These are phyloP conservation scores for Fragosphaeria purpurea DNA, from an alignment of 2,329 filamentous ascomycete species.

Conservation along the genomic window DNA sequence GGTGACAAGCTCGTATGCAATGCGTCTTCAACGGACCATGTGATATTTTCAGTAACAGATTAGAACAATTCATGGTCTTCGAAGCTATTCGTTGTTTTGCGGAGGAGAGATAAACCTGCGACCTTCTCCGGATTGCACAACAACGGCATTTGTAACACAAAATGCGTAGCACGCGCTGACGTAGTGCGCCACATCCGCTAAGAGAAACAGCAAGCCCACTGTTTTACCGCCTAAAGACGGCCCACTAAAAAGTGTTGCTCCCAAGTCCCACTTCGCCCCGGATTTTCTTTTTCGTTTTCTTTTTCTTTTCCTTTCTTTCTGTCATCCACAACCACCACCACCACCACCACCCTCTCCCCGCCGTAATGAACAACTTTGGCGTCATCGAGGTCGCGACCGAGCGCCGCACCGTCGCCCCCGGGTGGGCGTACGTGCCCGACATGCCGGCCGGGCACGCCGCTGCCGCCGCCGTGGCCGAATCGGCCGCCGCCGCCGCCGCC, in stretches of 20 bases:
- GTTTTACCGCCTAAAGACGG: background rate
- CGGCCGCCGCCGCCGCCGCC: constrained; percentile 16
- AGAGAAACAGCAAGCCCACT: too few species aligned
- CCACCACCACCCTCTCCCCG: background rate
- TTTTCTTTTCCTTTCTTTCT: background rate
- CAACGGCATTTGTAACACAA: too few species aligned
- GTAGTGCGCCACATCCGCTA: too few species aligned
- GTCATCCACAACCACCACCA: background rate
- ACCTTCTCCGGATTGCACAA: too few species aligned
- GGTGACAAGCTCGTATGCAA: too few species aligned
- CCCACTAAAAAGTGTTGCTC: background rate
- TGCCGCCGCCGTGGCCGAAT: constrained; percentile 31
- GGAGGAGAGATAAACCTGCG: too few species aligned
- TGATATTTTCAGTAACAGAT: too few species aligned
- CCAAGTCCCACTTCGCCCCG: background rate
- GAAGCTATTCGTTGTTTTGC: too few species aligned
- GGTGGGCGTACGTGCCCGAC: constrained; percentile 88
- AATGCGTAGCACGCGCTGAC: too few species aligned
- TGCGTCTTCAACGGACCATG: too few species aligned
- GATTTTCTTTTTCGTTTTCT: too few species aligned
- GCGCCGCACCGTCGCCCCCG: constrained; percentile 61
- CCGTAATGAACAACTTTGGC: constrained; percentile 55
- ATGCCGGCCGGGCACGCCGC: constrained; percentile 45
- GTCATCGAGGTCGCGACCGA: constrained; percentile 73
- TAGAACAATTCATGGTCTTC: too few species aligned